Conservation (phyloP, 192 early-diverging fungal species). For the Gonapodya prolifera region DNA sequence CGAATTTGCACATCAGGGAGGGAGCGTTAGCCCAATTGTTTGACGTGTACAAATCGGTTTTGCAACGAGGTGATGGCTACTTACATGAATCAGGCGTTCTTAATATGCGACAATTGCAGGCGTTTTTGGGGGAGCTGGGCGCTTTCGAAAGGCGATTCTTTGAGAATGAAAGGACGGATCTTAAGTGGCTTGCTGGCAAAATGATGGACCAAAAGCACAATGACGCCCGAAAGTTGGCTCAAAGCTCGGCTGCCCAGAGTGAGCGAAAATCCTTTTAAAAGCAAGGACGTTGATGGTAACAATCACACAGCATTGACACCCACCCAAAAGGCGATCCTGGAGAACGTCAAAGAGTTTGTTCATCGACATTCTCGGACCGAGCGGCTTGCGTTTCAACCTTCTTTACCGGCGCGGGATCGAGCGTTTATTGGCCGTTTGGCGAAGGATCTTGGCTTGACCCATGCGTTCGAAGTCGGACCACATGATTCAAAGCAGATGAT, state of each 20-base stretch:
- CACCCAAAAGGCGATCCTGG: slow-evolving; percentile 29
- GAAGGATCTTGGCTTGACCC: slow-evolving; percentile 23
- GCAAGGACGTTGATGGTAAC: too few species aligned
- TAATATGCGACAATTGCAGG: slow-evolving; percentile 25
- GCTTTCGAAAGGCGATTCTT: slow-evolving; percentile 36
- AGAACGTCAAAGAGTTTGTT: slow-evolving; percentile 35
- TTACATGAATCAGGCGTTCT: slow-evolving; percentile 69
- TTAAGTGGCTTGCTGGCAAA: neutral
- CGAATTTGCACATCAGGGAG: slow-evolving; percentile 88
- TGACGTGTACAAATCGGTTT: slow-evolving; percentile 74
- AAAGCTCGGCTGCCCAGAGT: too few species aligned
- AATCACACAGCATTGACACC: slow-evolving; percentile 33
- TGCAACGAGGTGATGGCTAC: slow-evolving; percentile 65
- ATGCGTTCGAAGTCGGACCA: neutral
- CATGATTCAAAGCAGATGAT: neutral
- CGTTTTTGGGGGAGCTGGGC: slow-evolving; percentile 34
- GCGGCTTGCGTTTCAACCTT: slow-evolving; percentile 26
- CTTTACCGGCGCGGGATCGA: slow-evolving; percentile 27
- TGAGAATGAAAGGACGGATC: neutral
- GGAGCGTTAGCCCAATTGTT: slow-evolving; percentile 83
- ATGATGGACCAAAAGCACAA: neutral
- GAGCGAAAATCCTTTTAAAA: too few species aligned
- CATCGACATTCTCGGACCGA: slow-evolving; percentile 1
- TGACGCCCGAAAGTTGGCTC: too few species aligned
- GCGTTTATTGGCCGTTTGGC: slow-evolving; percentile 33